Evolutionary conservation across 129 eudicot genomes (phyloP), one percentile per base, ranked within the genome.

Genomic region (Ambrosia artemisiifolia): DNA sequence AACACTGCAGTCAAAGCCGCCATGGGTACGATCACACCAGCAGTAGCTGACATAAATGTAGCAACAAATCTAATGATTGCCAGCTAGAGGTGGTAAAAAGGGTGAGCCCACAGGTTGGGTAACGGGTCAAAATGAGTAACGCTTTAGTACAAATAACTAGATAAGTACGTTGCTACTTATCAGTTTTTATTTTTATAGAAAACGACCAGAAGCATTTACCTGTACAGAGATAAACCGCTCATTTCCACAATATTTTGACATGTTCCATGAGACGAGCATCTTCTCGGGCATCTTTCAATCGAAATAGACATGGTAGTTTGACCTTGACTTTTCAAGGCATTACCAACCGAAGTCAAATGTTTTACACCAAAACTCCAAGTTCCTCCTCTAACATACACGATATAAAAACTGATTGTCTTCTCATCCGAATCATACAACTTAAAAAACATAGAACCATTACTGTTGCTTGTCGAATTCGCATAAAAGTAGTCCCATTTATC

Each of bases 1-100:
- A 73, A 84, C 73, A 82, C 97, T 84, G 67, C 99, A 94, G 72
- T 94, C 99, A 66, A 90, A 85, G 62, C 99, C 99, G 69, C 99
- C 99, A 74, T 90, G 96, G 73, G 75, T 80, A 53, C 97, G 87
- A 78, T 90, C 97, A 85, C 99, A 94, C n/a, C 81, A 68, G 75
- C 99, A 94, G 80, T 80, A 94, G 77, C 99, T 94, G 93, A 47
- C 49, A 48, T 19, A 75, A 63, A 73, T 62, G 69, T 67, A 71
- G 13, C 40, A 76, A 28, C 34, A 46, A 61, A 62, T 61, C 62
- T 34, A 62, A 62, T 32, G 47, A 17, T 42, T n/a, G 36, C 35
- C 19, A 38, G 35, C 12, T 18, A 35, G 24, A 46, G n/a, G 36
- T 19, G 60, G 71, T 12, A 48, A 48, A 47, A 63, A 11, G 63